phyloP scores from a whole-genome alignment of 2,329 filamentous ascomycete species.

The Alternaria sp. region DNA sequence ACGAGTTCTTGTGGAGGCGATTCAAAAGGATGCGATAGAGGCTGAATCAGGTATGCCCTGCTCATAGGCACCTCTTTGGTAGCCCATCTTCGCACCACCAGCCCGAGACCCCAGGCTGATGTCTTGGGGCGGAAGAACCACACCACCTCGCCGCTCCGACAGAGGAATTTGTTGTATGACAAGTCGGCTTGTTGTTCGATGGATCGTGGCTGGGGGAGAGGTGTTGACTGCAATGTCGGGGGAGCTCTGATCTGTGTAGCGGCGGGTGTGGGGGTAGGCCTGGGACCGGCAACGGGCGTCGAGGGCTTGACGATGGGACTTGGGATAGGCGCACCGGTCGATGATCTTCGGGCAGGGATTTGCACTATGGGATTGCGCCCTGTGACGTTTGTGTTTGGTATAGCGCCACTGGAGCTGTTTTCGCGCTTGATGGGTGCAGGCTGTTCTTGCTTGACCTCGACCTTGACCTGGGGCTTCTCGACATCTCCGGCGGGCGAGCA shows the following conservation, averaged over 20 bases:
- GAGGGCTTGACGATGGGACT: slow-evolving; percentile 33
- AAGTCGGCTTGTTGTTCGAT: slow-evolving; percentile 59
- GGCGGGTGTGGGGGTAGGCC: slow-evolving; percentile 4
- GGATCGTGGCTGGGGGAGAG: slow-evolving; percentile 50
- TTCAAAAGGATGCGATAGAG: slow-evolving; percentile 55
- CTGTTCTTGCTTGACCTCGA: slow-evolving; percentile 29
- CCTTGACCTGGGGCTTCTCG: slow-evolving; percentile 39
- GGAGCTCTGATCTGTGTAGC: slow-evolving; percentile 31
- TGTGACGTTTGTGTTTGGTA: neutral
- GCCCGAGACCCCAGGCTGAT: slow-evolving; percentile 61
- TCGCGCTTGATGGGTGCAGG: slow-evolving; percentile 36
- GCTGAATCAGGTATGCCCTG: slow-evolving; percentile 54
- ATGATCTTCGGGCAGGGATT: slow-evolving; percentile 30
- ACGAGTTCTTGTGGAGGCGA: slow-evolving; percentile 52
- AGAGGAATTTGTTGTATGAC: slow-evolving; percentile 57
- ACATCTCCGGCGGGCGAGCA: slow-evolving; percentile 58
- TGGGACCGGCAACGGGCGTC: slow-evolving; percentile 1
- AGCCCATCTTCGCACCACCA: slow-evolving; percentile 57
- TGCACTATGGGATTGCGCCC: slow-evolving; percentile 33
- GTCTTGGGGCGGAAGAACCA: slow-evolving; percentile 60
- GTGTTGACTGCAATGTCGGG: slow-evolving; percentile 38
- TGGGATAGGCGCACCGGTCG: slow-evolving; percentile 23
- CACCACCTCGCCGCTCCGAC: slow-evolving; percentile 61
- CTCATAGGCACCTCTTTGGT: slow-evolving; percentile 34
- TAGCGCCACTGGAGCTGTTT: slow-evolving; percentile 16